These are phyloP conservation scores for Melaleuca quinquenervia DNA, from an alignment of 345 rosid species.

Conservation along the genomic window DNA sequence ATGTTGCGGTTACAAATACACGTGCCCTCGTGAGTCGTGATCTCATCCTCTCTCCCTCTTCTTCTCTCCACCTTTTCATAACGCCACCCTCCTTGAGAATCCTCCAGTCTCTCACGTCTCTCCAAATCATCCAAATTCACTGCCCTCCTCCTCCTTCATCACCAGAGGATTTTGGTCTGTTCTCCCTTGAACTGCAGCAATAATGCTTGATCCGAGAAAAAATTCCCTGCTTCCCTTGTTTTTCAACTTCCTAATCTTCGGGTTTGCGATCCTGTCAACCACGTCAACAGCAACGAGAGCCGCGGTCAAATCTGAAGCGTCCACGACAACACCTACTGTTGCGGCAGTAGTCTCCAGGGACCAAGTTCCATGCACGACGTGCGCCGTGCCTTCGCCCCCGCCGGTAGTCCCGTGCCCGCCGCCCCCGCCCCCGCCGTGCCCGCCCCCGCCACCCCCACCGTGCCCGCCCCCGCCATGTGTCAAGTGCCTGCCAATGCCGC, in stretches of 20 bases:
- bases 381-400: conserved; percentile 17
- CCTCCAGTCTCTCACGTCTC: background rate
- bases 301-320: background rate
- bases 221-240: background rate
- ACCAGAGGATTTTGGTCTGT: background rate
- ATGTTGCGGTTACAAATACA: background rate
- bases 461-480: background rate
- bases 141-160: background rate
- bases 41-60: background rate
- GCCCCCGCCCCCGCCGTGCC: too few relatives aligned
- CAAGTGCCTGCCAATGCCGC: background rate
- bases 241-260: background rate
- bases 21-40: too few relatives aligned
- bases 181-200: background rate
- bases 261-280: background rate
- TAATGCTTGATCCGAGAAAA: background rate
- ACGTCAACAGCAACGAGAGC: background rate
- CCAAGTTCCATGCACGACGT: conserved; percentile 26
- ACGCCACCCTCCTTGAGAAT: background rate
- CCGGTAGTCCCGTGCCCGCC: too few relatives aligned
- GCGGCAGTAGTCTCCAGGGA: background rate
- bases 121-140: background rate
- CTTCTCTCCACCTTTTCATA: background rate
- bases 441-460: conserved; percentile 16
- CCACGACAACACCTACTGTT: background rate